phyloP scores from a whole-genome alignment of 352 stramenopile species.

The Phytophthora citricola region DNA sequence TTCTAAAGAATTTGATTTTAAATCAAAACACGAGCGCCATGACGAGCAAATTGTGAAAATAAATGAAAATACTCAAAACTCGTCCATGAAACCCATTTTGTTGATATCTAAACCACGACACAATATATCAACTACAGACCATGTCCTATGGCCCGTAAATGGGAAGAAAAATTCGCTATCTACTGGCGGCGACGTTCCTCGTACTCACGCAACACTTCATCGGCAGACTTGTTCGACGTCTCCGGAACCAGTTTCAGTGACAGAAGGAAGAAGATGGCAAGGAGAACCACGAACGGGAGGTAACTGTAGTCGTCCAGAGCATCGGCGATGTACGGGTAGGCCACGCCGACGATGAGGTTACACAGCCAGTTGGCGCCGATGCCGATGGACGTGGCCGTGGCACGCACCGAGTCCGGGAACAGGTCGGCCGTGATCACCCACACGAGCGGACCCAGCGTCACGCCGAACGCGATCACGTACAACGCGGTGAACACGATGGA shows the following conservation, averaged over 20 bases:
- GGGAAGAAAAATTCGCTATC: too few species aligned
- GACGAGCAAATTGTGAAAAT: too few species aligned
- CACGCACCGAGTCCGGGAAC: conserved; percentile 27
- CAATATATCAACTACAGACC: too few species aligned
- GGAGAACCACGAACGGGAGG: conserved; percentile 50
- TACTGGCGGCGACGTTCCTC: conserved; percentile 12
- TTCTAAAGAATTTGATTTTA: too few species aligned
- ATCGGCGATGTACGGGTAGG: conserved; percentile 57
- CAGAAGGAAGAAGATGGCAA: conserved; percentile 50
- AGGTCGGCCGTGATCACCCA: conserved; percentile 28
- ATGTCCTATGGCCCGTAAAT: too few species aligned
- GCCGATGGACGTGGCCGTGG: conserved; percentile 41
- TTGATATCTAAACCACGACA: too few species aligned
- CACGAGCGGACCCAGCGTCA: conserved; percentile 21
- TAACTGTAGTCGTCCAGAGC: conserved; percentile 50
- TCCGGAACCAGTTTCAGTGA: conserved; percentile 52
- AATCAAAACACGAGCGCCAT: too few species aligned
- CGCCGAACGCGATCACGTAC: conserved; percentile 24
- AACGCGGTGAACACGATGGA: conserved; percentile 33
- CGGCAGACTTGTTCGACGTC: conserved; percentile 59
- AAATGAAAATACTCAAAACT: too few species aligned
- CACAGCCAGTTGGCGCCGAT: conserved; percentile 57
- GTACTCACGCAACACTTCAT: conserved; percentile 56
- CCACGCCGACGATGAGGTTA: conserved; percentile 55
- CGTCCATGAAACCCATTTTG: too few species aligned